Evolutionary conservation across 1,139 yeast species (phyloP).

Genomic region (Meyerozyma athensensis): DNA sequence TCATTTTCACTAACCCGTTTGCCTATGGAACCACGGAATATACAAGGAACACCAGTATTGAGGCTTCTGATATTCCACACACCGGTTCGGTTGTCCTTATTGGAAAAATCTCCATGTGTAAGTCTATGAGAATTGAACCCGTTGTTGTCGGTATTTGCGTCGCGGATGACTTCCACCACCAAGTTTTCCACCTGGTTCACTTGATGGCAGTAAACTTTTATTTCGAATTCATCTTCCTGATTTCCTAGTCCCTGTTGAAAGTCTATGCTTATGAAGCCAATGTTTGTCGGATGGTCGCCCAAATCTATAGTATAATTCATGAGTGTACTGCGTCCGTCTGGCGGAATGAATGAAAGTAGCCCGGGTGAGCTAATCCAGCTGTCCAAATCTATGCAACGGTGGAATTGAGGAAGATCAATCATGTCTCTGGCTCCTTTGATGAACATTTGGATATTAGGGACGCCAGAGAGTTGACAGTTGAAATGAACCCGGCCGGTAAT

Average conservation of each 20-base stretch:
- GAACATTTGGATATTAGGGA: slow-evolving; percentile 62
- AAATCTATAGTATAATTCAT: slow-evolving; percentile 63
- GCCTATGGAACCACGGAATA: slow-evolving; percentile 53
- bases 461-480: slow-evolving; percentile 67
- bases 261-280: slow-evolving; percentile 60
- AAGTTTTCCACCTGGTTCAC: slow-evolving; percentile 58
- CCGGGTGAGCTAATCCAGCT: slow-evolving; percentile 40
- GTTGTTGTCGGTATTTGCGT: slow-evolving; percentile 10
- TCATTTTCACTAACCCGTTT: slow-evolving; percentile 13
- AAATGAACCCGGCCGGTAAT: slow-evolving; percentile 64
- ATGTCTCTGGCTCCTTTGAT: slow-evolving; percentile 43
- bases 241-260: slow-evolving; percentile 59
- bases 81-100: slow-evolving; percentile 50
- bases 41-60: slow-evolving; percentile 64
- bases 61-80: slow-evolving; percentile 67
- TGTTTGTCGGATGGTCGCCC: slow-evolving; percentile 21
- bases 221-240: slow-evolving; percentile 69
- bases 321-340: slow-evolving; percentile 72
- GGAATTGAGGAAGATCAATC: slow-evolving; percentile 50
- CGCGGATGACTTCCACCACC: slow-evolving; percentile 45
- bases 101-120: slow-evolving; percentile 69
- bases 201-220: slow-evolving; percentile 49
- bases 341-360: slow-evolving; percentile 69
- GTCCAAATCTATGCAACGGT: slow-evolving; percentile 50
- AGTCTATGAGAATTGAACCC: slow-evolving; percentile 50